Evolutionary conservation across 768 basidiomycete genomes (phyloP), one percentile per base, ranked within the genome.

Genomic region (Suillus alpinus): DNA sequence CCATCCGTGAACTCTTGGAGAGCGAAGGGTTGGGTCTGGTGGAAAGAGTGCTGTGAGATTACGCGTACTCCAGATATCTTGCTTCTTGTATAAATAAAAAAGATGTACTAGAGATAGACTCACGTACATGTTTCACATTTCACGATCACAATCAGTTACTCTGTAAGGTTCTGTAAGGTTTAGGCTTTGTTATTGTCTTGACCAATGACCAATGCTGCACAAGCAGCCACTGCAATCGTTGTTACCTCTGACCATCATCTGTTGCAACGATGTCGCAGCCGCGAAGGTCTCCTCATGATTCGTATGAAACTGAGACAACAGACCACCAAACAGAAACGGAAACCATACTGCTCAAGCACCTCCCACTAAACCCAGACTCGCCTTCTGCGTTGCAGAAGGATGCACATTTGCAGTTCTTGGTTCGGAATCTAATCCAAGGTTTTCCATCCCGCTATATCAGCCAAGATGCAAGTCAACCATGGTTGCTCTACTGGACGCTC

Each of bases 401-500:
- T 46, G 71, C 78, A 2, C 95, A 97, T 70, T 77, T 94, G 65
- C 84, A 89, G 62, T 96, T 85, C 68, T 83, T 96, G 26, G 79
- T 86, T 1, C 80, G 87, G 29, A 84, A 88, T 63, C 80, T 94
- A 57, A 69, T 87, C 8, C 90, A 94, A 69, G 87, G 92, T 2
- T 90, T 98, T 47, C 93, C 95, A 0, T 77, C 80, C 12, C 80
- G 87, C 59, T 98, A 93, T 71, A 81, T 79, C 20, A 87, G 86
- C 50, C 90, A 98, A 67, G 97, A 98, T 71, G 95, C 96, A 0
- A 95, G 92, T 65, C 89, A 96, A 67, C 91, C 97, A 0, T 98
- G 97, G 97, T 77, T 98, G 32, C 71, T 98, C 61, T 98, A 92
- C 76, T 98, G 97, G 95, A 88, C 87, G 0, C 70, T 95, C 10